Evolutionary conservation across 2,329 filamentous ascomycete genomes (phyloP).

Genomic region (Calcarisporium arbuscula): DNA sequence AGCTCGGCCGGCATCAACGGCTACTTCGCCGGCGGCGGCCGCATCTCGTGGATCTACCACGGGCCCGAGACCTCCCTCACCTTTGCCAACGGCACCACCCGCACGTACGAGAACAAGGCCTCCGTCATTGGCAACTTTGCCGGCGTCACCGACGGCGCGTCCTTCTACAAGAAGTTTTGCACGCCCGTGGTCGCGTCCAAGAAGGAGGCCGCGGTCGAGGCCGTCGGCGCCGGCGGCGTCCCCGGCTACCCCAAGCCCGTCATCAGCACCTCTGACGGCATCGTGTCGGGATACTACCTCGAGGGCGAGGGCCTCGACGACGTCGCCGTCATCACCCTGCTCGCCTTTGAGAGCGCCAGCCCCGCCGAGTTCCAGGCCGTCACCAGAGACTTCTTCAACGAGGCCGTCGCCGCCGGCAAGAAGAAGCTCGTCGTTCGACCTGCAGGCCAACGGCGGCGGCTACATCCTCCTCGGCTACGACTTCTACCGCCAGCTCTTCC

Average conservation of each 20-base stretch:
- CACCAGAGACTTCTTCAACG: slow-evolving; percentile 25
- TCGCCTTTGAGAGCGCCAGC: slow-evolving; percentile 19
- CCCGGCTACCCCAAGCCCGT: slow-evolving; percentile 23
- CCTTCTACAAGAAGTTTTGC: slow-evolving; percentile 29
- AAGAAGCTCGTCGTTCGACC: slow-evolving; percentile 49
- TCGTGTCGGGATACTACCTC: slow-evolving; percentile 26
- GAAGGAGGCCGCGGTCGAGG: too few species aligned
- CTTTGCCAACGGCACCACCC: slow-evolving; percentile 28
- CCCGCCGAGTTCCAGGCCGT: slow-evolving; percentile 28
- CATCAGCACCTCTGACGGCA: slow-evolving; percentile 15
- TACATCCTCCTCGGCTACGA: slow-evolving; percentile 55
- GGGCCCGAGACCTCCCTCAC: slow-evolving; percentile 28
- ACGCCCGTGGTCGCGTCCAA: slow-evolving; percentile 11
- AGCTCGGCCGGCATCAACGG: slow-evolving; percentile 16
- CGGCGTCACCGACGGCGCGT: slow-evolving; percentile 23
- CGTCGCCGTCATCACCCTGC: slow-evolving; percentile 21
- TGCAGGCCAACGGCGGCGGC: slow-evolving; percentile 46
- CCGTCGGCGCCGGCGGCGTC: neutral
- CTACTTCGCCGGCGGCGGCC: slow-evolving; percentile 25
- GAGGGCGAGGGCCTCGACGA: slow-evolving; percentile 26
- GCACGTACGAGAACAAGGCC: slow-evolving; percentile 23
- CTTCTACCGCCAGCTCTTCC: slow-evolving; percentile 51
- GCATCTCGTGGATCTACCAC: slow-evolving; percentile 18
- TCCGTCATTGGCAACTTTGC: slow-evolving; percentile 20
- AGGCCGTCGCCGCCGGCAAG: slow-evolving; percentile 40